Conservation (phyloP, 257 asterid species). For the Jaltomata sinuosa region DNA sequence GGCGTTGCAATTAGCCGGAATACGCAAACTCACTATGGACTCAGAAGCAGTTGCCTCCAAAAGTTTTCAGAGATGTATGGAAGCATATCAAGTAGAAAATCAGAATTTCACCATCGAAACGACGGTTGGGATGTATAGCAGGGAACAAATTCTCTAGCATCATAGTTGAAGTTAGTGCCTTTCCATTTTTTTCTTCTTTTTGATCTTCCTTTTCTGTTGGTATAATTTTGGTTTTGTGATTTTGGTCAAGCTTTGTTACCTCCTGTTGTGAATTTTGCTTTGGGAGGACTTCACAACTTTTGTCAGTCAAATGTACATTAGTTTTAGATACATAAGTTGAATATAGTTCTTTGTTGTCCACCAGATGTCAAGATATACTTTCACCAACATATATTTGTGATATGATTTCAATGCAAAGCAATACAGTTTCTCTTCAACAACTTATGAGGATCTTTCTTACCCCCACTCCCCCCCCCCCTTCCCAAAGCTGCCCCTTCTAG, state of each 20-base stretch:
- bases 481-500: too few relatives aligned
- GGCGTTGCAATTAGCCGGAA: slow-evolving; percentile 81
- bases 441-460: too few relatives aligned
- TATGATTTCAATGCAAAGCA: background rate
- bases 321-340: slow-evolving; percentile 9
- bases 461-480: too few relatives aligned
- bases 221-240: slow-evolving; percentile 11
- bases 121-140: slow-evolving; percentile 98
- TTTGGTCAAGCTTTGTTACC: slow-evolving; percentile 1
- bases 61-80: slow-evolving; percentile 67
- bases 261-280: slow-evolving; percentile 27
- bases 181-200: background rate
- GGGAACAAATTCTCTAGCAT: slow-evolving; percentile 1
- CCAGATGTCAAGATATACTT: background rate
- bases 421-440: background rate
- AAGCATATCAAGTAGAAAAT: slow-evolving; percentile 42
- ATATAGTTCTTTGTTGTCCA: background rate
- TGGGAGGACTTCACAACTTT: slow-evolving; percentile 20
- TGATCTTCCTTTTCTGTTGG: background rate
- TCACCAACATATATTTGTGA: background rate
- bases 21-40: slow-evolving; percentile 56
- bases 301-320: slow-evolving; percentile 36
- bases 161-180: slow-evolving; percentile 2
- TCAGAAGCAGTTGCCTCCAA: slow-evolving; percentile 51
- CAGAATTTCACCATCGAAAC: slow-evolving; percentile 47